Evolutionary conservation across 2,329 filamentous ascomycete genomes (phyloP).

Genomic region (Pestalotiopsis sp.): DNA sequence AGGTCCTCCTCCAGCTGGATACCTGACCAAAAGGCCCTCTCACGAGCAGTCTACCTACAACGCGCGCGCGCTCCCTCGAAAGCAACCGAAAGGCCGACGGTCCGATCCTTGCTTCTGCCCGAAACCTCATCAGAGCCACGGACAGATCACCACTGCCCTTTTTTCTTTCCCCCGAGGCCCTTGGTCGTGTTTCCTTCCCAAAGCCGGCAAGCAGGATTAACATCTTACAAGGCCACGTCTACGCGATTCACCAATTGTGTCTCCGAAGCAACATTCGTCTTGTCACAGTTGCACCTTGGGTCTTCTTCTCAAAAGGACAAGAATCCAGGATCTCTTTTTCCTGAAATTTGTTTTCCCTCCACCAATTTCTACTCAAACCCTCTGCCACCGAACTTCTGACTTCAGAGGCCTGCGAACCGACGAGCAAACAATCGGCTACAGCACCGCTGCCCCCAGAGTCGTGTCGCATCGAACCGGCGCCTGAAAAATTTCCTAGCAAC

Average conservation of each 20-base stretch:
- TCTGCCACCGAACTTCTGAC: not conserved
- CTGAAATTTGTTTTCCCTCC: not conserved
- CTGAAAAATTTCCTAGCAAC: not conserved
- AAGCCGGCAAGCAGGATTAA: not conserved
- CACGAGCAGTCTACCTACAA: not conserved
- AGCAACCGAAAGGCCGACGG: constrained; percentile 9
- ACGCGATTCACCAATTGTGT: constrained; percentile 9
- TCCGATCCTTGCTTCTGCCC: constrained; percentile 9
- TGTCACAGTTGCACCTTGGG: constrained; percentile 2
- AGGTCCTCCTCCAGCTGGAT: not conserved
- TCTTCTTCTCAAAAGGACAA: not conserved
- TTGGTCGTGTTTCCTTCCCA: not conserved
- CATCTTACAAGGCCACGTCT: constrained; percentile 14
- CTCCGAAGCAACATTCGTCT: constrained; percentile 1
- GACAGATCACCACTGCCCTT: not conserved
- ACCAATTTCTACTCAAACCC: not conserved
- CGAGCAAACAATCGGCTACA: not conserved
- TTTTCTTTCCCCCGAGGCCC: not conserved
- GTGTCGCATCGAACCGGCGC: not conserved
- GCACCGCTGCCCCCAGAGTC: not conserved
- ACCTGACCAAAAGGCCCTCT: not conserved
- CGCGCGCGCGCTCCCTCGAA: not conserved
- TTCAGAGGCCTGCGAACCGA: not conserved
- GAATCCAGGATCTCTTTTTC: not conserved
- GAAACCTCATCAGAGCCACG: constrained; percentile 7